A percentile compares a stretch with the other conserved stretches of the same genome.
Conservation (phyloP, 1,284 basidiomycete species). For the Cryptococcus sp. region DNA sequence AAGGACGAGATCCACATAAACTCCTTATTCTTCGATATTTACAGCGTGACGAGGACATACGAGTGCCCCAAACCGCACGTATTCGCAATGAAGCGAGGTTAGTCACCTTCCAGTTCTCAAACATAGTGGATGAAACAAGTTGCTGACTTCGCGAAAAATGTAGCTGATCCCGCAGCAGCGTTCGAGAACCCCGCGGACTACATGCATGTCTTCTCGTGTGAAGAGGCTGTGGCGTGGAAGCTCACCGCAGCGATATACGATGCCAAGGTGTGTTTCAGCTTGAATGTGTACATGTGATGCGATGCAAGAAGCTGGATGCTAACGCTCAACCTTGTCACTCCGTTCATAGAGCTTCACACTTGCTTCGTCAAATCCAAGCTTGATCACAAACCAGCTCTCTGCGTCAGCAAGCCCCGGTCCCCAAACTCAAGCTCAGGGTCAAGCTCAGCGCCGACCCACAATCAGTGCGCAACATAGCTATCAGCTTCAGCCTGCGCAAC, state of each 20-base stretch:
- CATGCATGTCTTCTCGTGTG: constrained; percentile 74
- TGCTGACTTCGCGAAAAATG: constrained; percentile 32
- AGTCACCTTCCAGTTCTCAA: constrained; percentile 8
- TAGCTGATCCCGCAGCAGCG: constrained; percentile 72
- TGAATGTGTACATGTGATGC: no score
- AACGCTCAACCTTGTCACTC: background rate
- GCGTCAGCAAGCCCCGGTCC: background rate
- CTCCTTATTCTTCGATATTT: constrained; percentile 77
- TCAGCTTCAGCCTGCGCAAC: no score
- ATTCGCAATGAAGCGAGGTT: constrained; percentile 73
- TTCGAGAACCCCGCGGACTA: constrained; percentile 86
- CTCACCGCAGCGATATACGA: constrained; percentile 39
- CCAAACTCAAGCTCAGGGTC: background rate
- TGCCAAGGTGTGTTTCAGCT: constrained; percentile 30
- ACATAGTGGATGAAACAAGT: background rate
- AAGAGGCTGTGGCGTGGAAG: constrained; percentile 54
- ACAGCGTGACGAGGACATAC: constrained; percentile 67
- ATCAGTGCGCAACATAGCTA: background rate
- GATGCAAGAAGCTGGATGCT: no score
- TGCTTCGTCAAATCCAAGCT: constrained; percentile 1
- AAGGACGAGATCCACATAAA: constrained; percentile 66
- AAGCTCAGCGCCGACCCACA: background rate
- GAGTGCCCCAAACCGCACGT: constrained; percentile 71
- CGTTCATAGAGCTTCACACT: constrained; percentile 4
- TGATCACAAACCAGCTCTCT: background rate